Percentiles rank a stretch among this genome's conserved stretches.
phyloP scores from a whole-genome alignment of 176 grass and related monocot species.

The Luzula sylvatica region DNA sequence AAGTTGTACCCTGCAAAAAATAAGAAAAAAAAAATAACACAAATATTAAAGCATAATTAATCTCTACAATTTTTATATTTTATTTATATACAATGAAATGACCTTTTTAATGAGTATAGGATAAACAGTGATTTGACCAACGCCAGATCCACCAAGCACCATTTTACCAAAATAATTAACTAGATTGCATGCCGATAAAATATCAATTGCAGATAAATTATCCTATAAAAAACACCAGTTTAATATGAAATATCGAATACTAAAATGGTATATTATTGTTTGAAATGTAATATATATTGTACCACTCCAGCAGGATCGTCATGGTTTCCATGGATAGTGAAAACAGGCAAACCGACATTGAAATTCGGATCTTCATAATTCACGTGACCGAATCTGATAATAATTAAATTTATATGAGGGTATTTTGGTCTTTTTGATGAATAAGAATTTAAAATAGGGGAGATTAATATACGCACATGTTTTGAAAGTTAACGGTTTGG shows the following conservation, averaged over 20 bases:
- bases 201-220: constrained; percentile 62
- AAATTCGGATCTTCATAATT: constrained; percentile 75
- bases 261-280: too few species aligned
- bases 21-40: constrained; percentile 5
- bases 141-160: constrained; percentile 42
- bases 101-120: constrained; percentile 79
- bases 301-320: constrained; percentile 83
- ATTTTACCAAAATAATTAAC: constrained; percentile 93
- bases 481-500: constrained; percentile 49
- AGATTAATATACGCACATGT: constrained; percentile 27
- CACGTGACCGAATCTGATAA: constrained; percentile 52
- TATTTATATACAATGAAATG: neutral
- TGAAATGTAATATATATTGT: neutral
- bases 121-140: constrained; percentile 46
- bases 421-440: neutral
- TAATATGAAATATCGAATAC: too few species aligned
- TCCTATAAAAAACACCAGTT: constrained; percentile 37
- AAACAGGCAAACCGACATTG: constrained; percentile 74
- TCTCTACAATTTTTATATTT: constrained; percentile 4
- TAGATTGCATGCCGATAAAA: constrained; percentile 62
- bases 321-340: constrained; percentile 79
- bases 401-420: neutral
- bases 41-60: constrained; percentile 11
- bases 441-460: neutral
- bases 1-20: constrained; percentile 55